Conservation (phyloP, 31 red algal genomes). For the Pterothamnion heteromorphum region DNA sequence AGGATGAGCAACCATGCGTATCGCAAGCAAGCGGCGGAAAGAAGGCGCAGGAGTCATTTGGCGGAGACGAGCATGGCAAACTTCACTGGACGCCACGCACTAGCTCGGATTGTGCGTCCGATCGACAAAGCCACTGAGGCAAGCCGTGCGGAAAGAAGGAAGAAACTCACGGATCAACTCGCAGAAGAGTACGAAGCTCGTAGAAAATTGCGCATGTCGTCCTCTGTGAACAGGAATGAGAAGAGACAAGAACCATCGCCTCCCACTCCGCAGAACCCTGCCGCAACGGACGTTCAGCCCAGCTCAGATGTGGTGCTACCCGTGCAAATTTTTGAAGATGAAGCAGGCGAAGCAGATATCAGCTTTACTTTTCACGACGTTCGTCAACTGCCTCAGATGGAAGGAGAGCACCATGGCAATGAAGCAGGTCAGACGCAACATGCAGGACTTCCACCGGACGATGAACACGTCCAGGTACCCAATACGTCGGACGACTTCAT, state of each 20-base stretch:
- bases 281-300: background rate
- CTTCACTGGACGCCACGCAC: background rate
- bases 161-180: background rate
- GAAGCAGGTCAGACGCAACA: background rate
- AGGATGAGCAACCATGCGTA: background rate
- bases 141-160: background rate
- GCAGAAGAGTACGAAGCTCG: background rate
- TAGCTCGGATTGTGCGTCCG: background rate
- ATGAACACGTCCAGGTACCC: background rate
- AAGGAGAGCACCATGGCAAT: background rate
- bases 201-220: background rate
- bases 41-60: background rate
- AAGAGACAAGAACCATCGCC: too few relatives aligned
- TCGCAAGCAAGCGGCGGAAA: background rate
- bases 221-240: too few relatives aligned
- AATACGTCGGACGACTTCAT: background rate
- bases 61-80: background rate
- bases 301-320: background rate
- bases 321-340: too few relatives aligned
- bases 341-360: too few relatives aligned
- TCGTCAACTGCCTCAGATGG: background rate
- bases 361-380: background rate
- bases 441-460: background rate
- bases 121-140: too few relatives aligned
- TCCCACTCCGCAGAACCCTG: too few relatives aligned